Evolutionary conservation across 257 asterid species (phyloP).

Genomic region (Anisodus acutangulus): DNA sequence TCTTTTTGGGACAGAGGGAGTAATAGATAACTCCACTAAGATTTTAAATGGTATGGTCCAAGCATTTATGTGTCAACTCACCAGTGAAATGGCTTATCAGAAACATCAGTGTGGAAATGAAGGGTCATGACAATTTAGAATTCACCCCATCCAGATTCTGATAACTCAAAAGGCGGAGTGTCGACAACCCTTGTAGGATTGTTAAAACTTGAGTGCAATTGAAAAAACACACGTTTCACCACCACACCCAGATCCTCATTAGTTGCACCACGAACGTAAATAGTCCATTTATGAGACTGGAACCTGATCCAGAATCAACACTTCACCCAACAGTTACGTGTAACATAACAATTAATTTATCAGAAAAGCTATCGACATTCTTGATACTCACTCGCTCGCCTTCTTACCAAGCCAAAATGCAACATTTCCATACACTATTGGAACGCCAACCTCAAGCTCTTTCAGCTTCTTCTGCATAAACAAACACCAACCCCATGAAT

Average conservation of each 20-base stretch:
- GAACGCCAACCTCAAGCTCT: slow-evolving; percentile 63
- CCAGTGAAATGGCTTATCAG: slow-evolving; percentile 88
- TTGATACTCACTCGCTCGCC: slow-evolving; percentile 89
- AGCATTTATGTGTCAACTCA: slow-evolving; percentile 51
- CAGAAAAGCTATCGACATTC: slow-evolving; percentile 6
- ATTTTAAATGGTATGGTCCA: neutral
- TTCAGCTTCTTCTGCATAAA: slow-evolving; percentile 56
- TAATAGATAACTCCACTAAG: no score
- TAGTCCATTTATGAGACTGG: slow-evolving; percentile 90
- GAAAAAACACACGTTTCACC: slow-evolving; percentile 79
- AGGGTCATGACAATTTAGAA: slow-evolving; percentile 88
- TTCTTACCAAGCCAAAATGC: slow-evolving; percentile 99
- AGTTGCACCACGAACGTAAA: slow-evolving; percentile 86
- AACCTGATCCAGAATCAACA: slow-evolving; percentile 46
- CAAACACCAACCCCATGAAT: neutral
- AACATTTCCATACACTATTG: slow-evolving; percentile 84
- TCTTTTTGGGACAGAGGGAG: no score
- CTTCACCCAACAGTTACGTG: slow-evolving; percentile 15
- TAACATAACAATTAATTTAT: no score
- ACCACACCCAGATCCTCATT: slow-evolving; percentile 90
- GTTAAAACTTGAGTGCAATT: slow-evolving; percentile 87
- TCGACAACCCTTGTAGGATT: slow-evolving; percentile 81
- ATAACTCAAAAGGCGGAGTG: slow-evolving; percentile 77
- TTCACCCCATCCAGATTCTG: slow-evolving; percentile 98
- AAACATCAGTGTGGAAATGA: slow-evolving; percentile 72